Evolutionary conservation across 495 filamentous ascomycete species (phyloP).

Genomic region (Clavariopsis aquatica): DNA sequence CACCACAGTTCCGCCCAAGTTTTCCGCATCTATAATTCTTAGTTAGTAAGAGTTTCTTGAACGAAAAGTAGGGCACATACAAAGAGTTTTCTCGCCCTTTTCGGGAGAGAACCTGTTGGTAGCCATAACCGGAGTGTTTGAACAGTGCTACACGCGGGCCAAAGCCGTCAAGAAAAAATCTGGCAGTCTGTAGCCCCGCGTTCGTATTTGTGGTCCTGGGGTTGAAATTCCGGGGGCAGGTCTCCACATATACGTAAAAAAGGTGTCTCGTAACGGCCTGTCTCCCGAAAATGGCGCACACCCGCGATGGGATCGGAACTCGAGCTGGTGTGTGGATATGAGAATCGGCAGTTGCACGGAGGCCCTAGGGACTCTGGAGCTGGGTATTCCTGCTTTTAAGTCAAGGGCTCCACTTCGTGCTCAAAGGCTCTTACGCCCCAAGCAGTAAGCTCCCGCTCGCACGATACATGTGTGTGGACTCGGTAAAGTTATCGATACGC

Average conservation of each 20-base stretch:
- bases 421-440: background rate
- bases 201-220: slow-evolving; percentile 8
- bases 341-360: slow-evolving; percentile 25
- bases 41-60: background rate
- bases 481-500: background rate
- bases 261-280: slow-evolving; percentile 5
- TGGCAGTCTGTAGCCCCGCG: background rate
- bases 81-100: slow-evolving; percentile 23
- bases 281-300: background rate
- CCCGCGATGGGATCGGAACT: slow-evolving; percentile 1
- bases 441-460: background rate
- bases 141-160: background rate
- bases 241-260: slow-evolving; percentile 24
- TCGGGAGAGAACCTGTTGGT: background rate
- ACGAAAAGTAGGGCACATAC: slow-evolving; percentile 1
- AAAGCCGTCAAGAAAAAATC: background rate
- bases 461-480: background rate
- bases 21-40: slow-evolving; percentile 23
- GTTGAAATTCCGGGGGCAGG: slow-evolving; percentile 11
- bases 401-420: background rate
- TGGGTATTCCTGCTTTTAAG: slow-evolving; percentile 23
- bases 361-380: background rate
- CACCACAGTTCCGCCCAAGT: slow-evolving; percentile 2
- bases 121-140: background rate
- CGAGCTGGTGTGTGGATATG: slow-evolving; percentile 8